Percentiles rank a stretch among this genome's conserved stretches.
Conservation (phyloP, 2,329 filamentous ascomycete species). For the Eurotiales sp. region DNA sequence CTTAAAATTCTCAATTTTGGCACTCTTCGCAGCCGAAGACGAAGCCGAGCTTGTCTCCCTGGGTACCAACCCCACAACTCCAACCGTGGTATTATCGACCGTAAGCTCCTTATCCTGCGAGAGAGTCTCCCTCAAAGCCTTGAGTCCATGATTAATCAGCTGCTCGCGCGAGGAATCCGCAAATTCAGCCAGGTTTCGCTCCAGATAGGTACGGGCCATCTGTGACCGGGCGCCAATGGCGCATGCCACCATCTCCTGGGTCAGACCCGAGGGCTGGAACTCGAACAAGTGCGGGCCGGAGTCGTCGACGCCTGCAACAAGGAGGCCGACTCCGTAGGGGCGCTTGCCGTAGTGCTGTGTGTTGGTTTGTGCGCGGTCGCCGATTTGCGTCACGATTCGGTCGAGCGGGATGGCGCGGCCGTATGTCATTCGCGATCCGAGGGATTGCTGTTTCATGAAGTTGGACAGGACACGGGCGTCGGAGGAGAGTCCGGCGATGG, state of each 20-base stretch:
- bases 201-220: conserved; percentile 96
- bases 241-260: conserved; percentile 94
- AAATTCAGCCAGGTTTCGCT: conserved; percentile 85
- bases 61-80: conserved; percentile 66
- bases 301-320: conserved; percentile 92
- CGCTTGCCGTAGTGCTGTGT: conserved; percentile 96
- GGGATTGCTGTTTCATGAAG: conserved; percentile 99
- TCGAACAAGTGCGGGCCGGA: conserved; percentile 94
- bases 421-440: conserved; percentile 92
- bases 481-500: conserved; percentile 93
- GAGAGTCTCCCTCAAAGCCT: conserved; percentile 89
- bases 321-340: conserved; percentile 89
- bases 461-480: conserved; percentile 99
- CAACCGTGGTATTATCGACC: conserved; percentile 92
- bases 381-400: conserved; percentile 85
- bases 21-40: conserved; percentile 17
- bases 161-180: conserved; percentile 72
- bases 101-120: conserved; percentile 97
- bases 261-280: conserved; percentile 94
- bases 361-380: conserved; percentile 94
- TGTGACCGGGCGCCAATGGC: conserved; percentile 94
- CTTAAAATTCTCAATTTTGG: conserved; percentile 72
- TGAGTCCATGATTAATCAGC: conserved; percentile 83
- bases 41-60: conserved; percentile 44
- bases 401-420: conserved; percentile 88